Evolutionary conservation across 345 rosid genomes (phyloP), one percentile per base, ranked within the genome.

Genomic region (Dipteronia sinensis): DNA sequence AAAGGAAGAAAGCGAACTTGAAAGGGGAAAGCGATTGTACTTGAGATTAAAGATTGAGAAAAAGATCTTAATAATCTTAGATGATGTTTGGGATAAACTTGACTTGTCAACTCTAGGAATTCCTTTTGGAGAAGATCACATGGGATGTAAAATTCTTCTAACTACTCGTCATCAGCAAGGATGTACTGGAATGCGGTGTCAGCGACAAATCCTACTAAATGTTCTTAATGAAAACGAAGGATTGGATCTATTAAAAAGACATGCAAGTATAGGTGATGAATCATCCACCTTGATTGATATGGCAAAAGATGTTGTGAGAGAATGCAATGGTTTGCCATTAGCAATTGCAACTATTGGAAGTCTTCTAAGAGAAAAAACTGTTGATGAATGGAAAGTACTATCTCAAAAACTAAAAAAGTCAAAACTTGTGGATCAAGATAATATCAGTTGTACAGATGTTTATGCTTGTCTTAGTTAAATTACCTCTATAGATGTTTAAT

Each of bases 21-120:
- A 66, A 53, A 75, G 76, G 65, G 81, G 79, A 15, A 12, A 27
- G 2, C 73, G 70, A 6, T 34, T 82, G 10, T 1, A 12, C 16
- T 16, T 55, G 0, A 27, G 72, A 29, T 74, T 82, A 49, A 74
- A 8, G 11, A 49, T 1, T 0, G 74, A 67, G 22, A 59, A 34
- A 34, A 34, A 62, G 68, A 31, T 79, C 10, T 80, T 79, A 12
- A 40, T 82, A 58, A 75, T 82, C 17, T 22, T 82, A 19, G 85
- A 82, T 42, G 77, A 82, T 27, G 13, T 82, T 1, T 82, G 85
- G 85, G 16, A 2, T 1, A 8, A 12, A 5, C 62, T 82, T 10
- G 68, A 79, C 2, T 7, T 72, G 64, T 19, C 47, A 1, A 23
- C 8, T 0, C 53, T 82, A 3, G 85, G 85, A 44, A 76, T 82